phyloP scores from a whole-genome alignment of 2,329 filamentous ascomycete species.

The Scopulariopsis brevicaulis region DNA sequence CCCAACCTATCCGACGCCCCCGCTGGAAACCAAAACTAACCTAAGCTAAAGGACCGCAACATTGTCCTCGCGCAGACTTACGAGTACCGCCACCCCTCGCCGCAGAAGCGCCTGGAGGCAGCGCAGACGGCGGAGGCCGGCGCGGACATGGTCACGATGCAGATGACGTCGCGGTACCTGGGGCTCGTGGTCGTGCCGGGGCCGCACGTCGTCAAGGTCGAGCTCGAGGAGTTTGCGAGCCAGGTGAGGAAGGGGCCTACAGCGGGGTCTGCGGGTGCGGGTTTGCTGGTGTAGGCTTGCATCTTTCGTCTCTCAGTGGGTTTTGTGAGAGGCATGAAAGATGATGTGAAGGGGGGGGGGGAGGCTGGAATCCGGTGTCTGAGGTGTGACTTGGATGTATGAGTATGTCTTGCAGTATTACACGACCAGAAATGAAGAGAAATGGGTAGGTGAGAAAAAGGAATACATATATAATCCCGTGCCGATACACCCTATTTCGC shows the following conservation, averaged over 20 bases:
- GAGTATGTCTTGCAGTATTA: too few species aligned
- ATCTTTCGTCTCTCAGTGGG: too few species aligned
- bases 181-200: constrained; percentile 86
- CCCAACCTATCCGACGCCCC: neutral
- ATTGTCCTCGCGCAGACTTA: constrained; percentile 77
- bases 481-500: neutral
- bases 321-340: too few species aligned
- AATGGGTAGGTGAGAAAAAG: neutral
- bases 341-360: neutral
- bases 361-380: neutral
- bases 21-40: neutral
- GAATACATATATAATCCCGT: neutral
- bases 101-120: constrained; percentile 28
- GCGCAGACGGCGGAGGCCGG: constrained; percentile 16
- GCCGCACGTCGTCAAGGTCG: constrained; percentile 74
- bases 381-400: neutral
- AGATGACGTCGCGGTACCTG: constrained; percentile 77
- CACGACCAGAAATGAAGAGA: neutral
- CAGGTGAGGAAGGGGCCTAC: constrained; percentile 24
- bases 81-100: constrained; percentile 73
- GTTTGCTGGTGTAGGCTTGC: too few species aligned
- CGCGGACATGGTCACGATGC: constrained; percentile 40
- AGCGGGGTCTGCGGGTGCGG: neutral
- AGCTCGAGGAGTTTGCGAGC: constrained; percentile 66
- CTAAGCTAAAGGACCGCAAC: constrained; percentile 62